Evolutionary conservation across 2,329 filamentous ascomycete genomes (phyloP).

Genomic region (Neonectria magnoliae): DNA sequence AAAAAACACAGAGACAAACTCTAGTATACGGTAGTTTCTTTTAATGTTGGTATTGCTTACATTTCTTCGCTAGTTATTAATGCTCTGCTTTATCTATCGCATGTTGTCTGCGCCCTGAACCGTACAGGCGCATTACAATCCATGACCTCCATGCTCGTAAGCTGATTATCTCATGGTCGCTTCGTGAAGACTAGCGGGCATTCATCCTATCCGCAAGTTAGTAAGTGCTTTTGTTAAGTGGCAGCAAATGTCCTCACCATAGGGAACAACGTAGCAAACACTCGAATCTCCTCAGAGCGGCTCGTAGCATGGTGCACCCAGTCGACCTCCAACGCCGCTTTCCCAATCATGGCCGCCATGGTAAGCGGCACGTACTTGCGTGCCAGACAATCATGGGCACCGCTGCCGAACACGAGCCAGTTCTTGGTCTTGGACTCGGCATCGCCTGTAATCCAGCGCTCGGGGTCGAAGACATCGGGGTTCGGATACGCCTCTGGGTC

Average conservation of each 20-base stretch:
- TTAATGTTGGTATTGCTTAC: too few species aligned
- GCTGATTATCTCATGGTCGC: slow-evolving; percentile 25
- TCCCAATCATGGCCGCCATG: slow-evolving; percentile 63
- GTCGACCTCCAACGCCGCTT: slow-evolving; percentile 59
- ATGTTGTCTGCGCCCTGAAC: too few species aligned
- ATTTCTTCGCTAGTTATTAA: too few species aligned
- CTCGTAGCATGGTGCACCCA: slow-evolving; percentile 61
- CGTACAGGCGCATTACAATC: too few species aligned
- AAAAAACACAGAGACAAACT: too few species aligned
- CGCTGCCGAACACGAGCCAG: slow-evolving; percentile 64
- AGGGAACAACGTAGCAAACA: slow-evolving; percentile 60
- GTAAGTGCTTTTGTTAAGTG: not conserved
- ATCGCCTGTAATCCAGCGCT: slow-evolving; percentile 63
- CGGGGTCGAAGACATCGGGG: slow-evolving; percentile 59
- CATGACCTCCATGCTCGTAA: too few species aligned
- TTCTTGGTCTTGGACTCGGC: slow-evolving; percentile 62
- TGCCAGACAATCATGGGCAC: slow-evolving; percentile 61
- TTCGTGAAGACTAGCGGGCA: slow-evolving; percentile 50
- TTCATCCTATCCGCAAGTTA: slow-evolving; percentile 42
- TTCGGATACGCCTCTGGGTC: slow-evolving; percentile 59
- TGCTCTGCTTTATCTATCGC: too few species aligned
- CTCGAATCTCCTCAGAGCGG: slow-evolving; percentile 59
- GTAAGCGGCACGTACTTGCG: slow-evolving; percentile 60
- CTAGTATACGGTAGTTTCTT: too few species aligned
- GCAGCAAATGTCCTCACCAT: slow-evolving; percentile 50